Conservation (phyloP, 192 early-diverging fungal species). For the Rhizophagus clarus region DNA sequence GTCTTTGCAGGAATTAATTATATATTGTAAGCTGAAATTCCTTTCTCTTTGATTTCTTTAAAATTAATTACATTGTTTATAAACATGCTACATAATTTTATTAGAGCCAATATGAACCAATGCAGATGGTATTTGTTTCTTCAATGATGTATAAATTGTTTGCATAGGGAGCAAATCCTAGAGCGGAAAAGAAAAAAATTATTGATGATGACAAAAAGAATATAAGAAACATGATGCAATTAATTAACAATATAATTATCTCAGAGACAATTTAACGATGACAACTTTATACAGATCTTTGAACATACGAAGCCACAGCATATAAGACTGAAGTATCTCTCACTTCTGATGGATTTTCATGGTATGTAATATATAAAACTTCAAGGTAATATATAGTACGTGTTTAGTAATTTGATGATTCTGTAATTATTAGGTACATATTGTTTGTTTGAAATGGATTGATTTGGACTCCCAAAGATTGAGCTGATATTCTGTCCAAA, state of each 20-base stretch:
- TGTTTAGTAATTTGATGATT: background rate
- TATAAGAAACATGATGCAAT: background rate
- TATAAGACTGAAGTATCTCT: slow-evolving; percentile 13
- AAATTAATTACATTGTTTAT: background rate
- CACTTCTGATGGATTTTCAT: slow-evolving; percentile 5
- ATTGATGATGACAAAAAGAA: background rate
- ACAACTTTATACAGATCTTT: background rate
- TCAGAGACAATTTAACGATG: slow-evolving; percentile 6
- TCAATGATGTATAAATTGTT: slow-evolving; percentile 18
- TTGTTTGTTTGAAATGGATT: slow-evolving; percentile 9
- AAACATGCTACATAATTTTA: background rate
- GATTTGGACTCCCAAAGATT: slow-evolving; percentile 22
- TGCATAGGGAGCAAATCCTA: background rate
- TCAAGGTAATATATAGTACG: slow-evolving; percentile 1
- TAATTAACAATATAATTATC: slow-evolving; percentile 26
- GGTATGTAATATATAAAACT: slow-evolving; percentile 25
- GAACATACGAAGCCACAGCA: background rate
- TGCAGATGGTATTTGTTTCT: slow-evolving; percentile 11
- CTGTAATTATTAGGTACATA: background rate
- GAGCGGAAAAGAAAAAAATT: background rate
- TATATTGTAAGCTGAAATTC: slow-evolving; percentile 20
- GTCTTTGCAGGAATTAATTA: slow-evolving; percentile 10
- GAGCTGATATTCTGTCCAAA: background rate
- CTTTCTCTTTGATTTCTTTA: slow-evolving; percentile 15
- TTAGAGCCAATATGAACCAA: slow-evolving; percentile 1